A percentile compares a stretch with the other conserved stretches of the same genome.
Conservation (phyloP, 805 yeast genomes). For the Metschnikowia sp. region DNA sequence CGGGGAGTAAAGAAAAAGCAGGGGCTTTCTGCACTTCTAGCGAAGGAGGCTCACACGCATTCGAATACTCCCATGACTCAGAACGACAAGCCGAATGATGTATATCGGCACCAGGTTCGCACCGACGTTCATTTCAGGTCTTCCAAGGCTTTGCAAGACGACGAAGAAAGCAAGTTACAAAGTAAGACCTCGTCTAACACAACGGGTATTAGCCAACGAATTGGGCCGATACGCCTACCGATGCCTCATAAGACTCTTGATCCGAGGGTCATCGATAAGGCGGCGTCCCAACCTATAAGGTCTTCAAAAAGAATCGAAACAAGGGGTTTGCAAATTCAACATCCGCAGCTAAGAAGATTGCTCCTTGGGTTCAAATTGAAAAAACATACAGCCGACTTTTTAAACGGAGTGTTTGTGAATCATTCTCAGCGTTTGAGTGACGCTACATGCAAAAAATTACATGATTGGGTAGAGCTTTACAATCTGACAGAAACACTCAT, state of each 20-base stretch:
- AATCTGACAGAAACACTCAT: background rate
- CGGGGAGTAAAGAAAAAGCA: too few relatives aligned
- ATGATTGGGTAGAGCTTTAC: slow-evolving; percentile 2
- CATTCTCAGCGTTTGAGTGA: slow-evolving; percentile 7
- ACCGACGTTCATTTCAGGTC: too few relatives aligned
- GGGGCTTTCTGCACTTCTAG: too few relatives aligned
- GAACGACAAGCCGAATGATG: too few relatives aligned
- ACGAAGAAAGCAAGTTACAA: too few relatives aligned
- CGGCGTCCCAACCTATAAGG: background rate
- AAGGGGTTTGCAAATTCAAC: slow-evolving; percentile 5
- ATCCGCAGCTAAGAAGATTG: slow-evolving; percentile 15
- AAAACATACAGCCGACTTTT: slow-evolving; percentile 9
- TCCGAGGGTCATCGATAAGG: slow-evolving; percentile 3
- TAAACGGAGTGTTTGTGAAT: slow-evolving; percentile 12
- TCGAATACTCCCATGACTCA: too few relatives aligned
- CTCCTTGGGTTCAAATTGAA: slow-evolving; percentile 7
- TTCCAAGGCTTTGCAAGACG: too few relatives aligned
- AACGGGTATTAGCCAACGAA: too few relatives aligned
- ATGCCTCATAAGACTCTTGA: background rate
- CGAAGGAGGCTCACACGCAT: too few relatives aligned
- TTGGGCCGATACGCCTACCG: too few relatives aligned
- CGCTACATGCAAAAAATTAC: background rate
- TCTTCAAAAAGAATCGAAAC: background rate
- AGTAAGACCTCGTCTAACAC: too few relatives aligned
- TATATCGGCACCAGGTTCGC: too few relatives aligned